Conservation (phyloP, 78 protist species). For the Diacronema lutheri region DNA sequence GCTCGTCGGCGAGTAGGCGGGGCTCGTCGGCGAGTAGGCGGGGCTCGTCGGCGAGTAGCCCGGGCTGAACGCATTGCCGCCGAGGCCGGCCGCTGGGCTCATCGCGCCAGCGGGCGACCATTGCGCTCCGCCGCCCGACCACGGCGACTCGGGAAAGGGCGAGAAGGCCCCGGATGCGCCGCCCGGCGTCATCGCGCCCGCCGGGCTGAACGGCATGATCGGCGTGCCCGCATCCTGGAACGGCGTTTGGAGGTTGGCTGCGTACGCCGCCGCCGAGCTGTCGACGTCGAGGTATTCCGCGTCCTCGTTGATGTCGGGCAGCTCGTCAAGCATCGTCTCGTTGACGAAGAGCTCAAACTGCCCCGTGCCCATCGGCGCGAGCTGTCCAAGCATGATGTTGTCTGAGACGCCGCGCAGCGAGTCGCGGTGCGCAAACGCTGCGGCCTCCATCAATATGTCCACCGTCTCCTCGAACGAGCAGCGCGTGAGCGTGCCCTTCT, state of each 20-base stretch:
- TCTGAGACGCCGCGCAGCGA: conserved; percentile 91
- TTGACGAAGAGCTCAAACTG: conserved; percentile 81
- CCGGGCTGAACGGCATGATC: not conserved
- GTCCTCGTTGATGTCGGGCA: not conserved
- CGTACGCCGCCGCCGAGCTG: not conserved
- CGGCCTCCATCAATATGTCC: conserved; percentile 96
- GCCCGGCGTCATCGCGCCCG: not conserved
- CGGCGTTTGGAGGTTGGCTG: not conserved
- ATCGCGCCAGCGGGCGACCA: conserved; percentile 28
- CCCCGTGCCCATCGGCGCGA: conserved; percentile 92
- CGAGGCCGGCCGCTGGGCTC: not conserved
- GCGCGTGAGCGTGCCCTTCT: conserved; percentile 78
- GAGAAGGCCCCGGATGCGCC: not conserved
- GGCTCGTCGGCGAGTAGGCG: conserved; percentile 53
- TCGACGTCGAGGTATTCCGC: not conserved
- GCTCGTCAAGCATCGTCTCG: conserved; percentile 63
- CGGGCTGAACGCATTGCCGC: not conserved
- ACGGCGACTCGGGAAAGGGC: not conserved
- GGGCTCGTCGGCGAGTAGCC: conserved; percentile 27
- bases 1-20: conserved; percentile 53
- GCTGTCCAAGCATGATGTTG: conserved; percentile 94
- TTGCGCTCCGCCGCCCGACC: not conserved
- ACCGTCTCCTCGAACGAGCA: conserved; percentile 99
- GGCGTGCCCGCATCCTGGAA: not conserved
- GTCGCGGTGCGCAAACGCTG: conserved; percentile 81